Percentiles rank a stretch among this genome's conserved stretches.
Conservation (phyloP, 2,329 filamentous ascomycete species). For the Xylaria sp. region DNA sequence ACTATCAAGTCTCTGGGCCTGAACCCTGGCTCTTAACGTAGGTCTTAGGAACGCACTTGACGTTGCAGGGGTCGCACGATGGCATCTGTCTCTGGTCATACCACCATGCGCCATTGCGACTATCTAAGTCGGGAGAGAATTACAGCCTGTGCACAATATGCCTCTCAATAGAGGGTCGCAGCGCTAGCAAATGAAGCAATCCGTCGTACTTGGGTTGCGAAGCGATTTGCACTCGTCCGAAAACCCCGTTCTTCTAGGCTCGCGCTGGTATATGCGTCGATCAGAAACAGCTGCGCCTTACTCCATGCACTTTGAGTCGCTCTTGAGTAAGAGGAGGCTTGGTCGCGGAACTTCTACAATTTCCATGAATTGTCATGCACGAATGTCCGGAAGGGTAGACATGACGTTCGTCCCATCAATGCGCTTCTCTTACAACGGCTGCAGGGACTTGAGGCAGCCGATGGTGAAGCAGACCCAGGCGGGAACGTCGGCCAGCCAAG, state of each 20-base stretch:
- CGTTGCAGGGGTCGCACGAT: neutral
- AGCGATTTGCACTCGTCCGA: too few species aligned
- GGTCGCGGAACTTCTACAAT: neutral
- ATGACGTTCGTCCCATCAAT: neutral
- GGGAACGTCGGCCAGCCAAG: conserved; percentile 47
- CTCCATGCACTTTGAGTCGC: too few species aligned
- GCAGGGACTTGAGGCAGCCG: conserved; percentile 45
- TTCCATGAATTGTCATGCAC: neutral
- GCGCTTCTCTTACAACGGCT: conserved; percentile 27
- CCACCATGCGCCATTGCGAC: neutral
- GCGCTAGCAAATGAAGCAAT: too few species aligned
- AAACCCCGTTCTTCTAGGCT: too few species aligned
- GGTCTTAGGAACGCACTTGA: neutral
- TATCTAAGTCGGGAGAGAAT: too few species aligned
- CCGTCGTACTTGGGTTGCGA: too few species aligned
- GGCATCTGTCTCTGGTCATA: neutral
- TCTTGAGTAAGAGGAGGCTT: neutral
- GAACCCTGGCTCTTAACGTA: neutral
- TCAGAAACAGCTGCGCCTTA: too few species aligned
- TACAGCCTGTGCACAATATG: neutral
- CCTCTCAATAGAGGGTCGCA: too few species aligned
- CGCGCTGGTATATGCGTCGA: too few species aligned
- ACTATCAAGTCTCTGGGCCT: neutral
- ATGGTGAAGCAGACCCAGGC: conserved; percentile 49
- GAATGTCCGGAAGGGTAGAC: neutral